Conservation (phyloP, 139 green algal species). For the Chlorella sp. region DNA sequence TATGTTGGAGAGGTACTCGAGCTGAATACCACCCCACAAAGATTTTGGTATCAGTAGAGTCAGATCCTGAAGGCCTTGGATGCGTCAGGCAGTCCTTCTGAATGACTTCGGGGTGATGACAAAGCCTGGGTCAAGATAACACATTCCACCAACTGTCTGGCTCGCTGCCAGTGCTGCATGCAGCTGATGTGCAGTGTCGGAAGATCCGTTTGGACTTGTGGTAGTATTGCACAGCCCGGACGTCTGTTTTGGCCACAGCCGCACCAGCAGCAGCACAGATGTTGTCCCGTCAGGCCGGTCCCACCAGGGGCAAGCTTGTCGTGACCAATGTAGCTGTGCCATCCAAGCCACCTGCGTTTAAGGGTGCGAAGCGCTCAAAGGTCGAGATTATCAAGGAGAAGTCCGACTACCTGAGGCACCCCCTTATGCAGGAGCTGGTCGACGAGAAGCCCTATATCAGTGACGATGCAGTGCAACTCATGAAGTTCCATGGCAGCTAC, state of each 20-base stretch:
- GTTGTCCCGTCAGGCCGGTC: neutral
- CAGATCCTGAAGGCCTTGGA: too few relatives aligned
- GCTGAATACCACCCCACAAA: too few relatives aligned
- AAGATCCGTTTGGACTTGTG: too few relatives aligned
- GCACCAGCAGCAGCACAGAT: neutral
- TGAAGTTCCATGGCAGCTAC: slow-evolving; percentile 99
- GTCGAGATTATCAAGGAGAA: slow-evolving; percentile 98
- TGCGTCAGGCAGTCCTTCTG: too few relatives aligned
- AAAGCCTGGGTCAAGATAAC: too few relatives aligned
- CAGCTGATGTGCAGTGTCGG: neutral
- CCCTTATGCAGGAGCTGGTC: slow-evolving; percentile 93
- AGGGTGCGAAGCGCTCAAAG: slow-evolving; percentile 68
- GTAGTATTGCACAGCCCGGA: too few relatives aligned
- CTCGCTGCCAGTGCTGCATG: neutral
- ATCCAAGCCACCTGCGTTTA: slow-evolving; percentile 56
- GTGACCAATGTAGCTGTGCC: slow-evolving; percentile 59
- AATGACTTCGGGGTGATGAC: too few relatives aligned
- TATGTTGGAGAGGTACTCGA: too few relatives aligned
- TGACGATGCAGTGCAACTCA: slow-evolving; percentile 91
- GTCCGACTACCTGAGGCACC: slow-evolving; percentile 92
- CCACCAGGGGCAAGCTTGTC: neutral
- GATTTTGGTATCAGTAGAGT: too few relatives aligned
- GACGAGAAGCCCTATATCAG: slow-evolving; percentile 74
- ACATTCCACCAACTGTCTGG: too few relatives aligned
- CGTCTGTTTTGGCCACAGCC: neutral